Percentiles rank a stretch among this genome's conserved stretches.
Conservation (phyloP, 1,284 basidiomycete genomes). For the Microstroma glucosiphilum region DNA sequence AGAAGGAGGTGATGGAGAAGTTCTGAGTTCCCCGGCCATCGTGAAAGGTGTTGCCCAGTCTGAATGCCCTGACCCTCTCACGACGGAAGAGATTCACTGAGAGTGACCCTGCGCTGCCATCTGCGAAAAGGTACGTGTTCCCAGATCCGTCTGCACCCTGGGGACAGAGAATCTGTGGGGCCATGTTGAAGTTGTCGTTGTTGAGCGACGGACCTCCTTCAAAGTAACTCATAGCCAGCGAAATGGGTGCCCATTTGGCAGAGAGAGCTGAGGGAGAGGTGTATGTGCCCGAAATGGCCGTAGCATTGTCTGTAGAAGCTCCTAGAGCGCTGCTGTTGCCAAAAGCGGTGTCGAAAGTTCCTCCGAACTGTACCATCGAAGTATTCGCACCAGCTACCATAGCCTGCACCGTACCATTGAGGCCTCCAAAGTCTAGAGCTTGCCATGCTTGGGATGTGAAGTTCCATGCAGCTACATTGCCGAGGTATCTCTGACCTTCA, state of each 20-base stretch:
- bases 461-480: slow-evolving; percentile 75
- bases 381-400: slow-evolving; percentile 70
- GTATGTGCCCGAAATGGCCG: slow-evolving; percentile 50
- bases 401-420: slow-evolving; percentile 70
- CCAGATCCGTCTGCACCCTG: slow-evolving; percentile 67
- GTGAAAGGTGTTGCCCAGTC: slow-evolving; percentile 83
- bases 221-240: slow-evolving; percentile 58
- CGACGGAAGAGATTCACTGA: slow-evolving; percentile 69
- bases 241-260: slow-evolving; percentile 49
- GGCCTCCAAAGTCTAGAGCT: slow-evolving; percentile 71
- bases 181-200: slow-evolving; percentile 63
- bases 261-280: slow-evolving; percentile 54
- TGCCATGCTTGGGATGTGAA: slow-evolving; percentile 64
- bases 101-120: slow-evolving; percentile 65
- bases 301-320: slow-evolving; percentile 50
- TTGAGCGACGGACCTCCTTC: slow-evolving; percentile 66
- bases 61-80: slow-evolving; percentile 68
- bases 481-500: slow-evolving; percentile 51
- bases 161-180: slow-evolving; percentile 76
- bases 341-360: slow-evolving; percentile 61
- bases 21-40: slow-evolving; percentile 70
- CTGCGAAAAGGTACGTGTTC: slow-evolving; percentile 75
- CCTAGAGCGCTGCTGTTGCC: not conserved
- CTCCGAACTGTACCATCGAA: slow-evolving; percentile 74
- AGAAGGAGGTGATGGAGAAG: slow-evolving; percentile 72